Conservation (phyloP, 176 grass and related monocot species). For the Triticum aestivum region DNA sequence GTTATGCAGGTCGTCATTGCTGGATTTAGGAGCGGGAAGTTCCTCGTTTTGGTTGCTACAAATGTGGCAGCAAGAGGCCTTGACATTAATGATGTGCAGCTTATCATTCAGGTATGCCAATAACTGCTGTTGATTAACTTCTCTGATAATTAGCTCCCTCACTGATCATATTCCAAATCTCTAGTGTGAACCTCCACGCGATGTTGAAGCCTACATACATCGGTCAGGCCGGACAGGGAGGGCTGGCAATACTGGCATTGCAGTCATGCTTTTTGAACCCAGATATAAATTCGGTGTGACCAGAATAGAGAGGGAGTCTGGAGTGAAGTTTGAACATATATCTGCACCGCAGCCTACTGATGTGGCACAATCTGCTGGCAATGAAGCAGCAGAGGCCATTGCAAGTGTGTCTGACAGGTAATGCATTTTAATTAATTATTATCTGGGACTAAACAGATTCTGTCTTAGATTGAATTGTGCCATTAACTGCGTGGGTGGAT, state of each 20-base stretch:
- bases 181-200: conserved; percentile 94
- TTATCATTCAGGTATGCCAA: conserved; percentile 87
- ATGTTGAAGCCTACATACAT: conserved; percentile 99
- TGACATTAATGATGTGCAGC: conserved; percentile 94
- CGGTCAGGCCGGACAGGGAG: conserved; percentile 93
- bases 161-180: conserved; percentile 27
- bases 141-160: background rate
- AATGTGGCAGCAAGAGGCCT: conserved; percentile 94
- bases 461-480: background rate
- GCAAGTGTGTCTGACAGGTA: conserved; percentile 88
- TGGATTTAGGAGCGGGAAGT: conserved; percentile 89
- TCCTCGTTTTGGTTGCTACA: conserved; percentile 92
- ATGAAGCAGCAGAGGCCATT: conserved; percentile 90
- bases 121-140: background rate
- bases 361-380: conserved; percentile 89
- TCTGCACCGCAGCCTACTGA: conserved; percentile 87
- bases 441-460: background rate
- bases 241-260: conserved; percentile 86
- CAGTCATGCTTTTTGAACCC: conserved; percentile 88
- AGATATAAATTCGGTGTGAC: conserved; percentile 54
- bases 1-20: conserved; percentile 79
- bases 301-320: conserved; percentile 86
- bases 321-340: conserved; percentile 88
- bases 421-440: background rate
- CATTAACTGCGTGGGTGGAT: conserved; percentile 6